Evolutionary conservation across 257 asterid species (phyloP).

Genomic region (Penstemon eatonii): DNA sequence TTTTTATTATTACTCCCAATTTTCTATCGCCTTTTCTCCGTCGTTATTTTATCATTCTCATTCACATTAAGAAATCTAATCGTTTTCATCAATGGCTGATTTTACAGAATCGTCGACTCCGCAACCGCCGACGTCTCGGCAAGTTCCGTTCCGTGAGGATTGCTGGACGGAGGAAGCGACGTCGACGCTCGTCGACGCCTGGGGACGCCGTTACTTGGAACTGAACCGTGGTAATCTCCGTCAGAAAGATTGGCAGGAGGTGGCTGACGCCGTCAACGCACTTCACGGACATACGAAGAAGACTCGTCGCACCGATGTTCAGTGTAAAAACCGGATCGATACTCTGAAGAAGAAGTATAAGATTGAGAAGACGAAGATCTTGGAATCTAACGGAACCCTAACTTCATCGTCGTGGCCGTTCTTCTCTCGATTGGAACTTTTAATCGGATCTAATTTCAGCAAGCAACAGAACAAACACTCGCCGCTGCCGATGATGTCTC

Average conservation of each 20-base stretch:
- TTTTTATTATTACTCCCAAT: too few species aligned
- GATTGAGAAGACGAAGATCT: slow-evolving; percentile 63
- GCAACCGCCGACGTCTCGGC: too few species aligned
- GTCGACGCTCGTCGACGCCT: slow-evolving; percentile 67
- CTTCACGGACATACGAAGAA: slow-evolving; percentile 68
- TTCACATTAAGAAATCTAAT: too few species aligned
- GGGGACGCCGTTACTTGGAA: slow-evolving; percentile 78
- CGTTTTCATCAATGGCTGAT: too few species aligned
- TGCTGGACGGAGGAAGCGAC: slow-evolving; percentile 94
- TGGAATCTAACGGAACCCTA: slow-evolving; percentile 47
- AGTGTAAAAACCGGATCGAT: slow-evolving; percentile 91
- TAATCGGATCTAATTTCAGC: slow-evolving; percentile 49
- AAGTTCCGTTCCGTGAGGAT: slow-evolving; percentile 65
- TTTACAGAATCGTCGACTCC: too few species aligned
- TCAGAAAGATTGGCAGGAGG: slow-evolving; percentile 88
- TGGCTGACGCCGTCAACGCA: slow-evolving; percentile 66
- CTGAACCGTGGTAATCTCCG: slow-evolving; percentile 78
- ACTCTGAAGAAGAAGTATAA: slow-evolving; percentile 91
- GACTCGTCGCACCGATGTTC: slow-evolving; percentile 69
- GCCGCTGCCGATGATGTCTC: slow-evolving; percentile 28
- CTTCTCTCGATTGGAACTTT: slow-evolving; percentile 44
- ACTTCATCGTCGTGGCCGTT: slow-evolving; percentile 65
- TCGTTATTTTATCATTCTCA: too few species aligned
- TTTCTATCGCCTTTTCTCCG: too few species aligned
- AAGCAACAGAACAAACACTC: slow-evolving; percentile 34